Evolutionary conservation across 2,329 filamentous ascomycete genomes (phyloP).

Genomic region (Xylariaceae sp.): DNA sequence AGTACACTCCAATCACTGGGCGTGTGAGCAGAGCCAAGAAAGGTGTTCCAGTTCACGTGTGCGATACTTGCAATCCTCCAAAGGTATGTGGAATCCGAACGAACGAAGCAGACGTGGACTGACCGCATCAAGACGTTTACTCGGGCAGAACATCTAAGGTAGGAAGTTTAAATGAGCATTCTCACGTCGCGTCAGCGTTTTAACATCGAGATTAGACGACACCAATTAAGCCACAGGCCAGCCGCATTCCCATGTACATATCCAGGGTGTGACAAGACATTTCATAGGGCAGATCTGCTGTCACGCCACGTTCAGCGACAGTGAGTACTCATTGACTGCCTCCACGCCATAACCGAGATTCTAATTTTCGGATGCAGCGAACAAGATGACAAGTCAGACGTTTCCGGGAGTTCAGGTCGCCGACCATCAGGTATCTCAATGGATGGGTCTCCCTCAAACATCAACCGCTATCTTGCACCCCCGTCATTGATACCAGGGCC

Average conservation of each 20-base stretch:
- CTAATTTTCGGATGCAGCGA: slow-evolving; percentile 35
- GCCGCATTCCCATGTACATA: slow-evolving; percentile 51
- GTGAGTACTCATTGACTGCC: slow-evolving; percentile 33
- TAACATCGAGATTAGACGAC: slow-evolving; percentile 44
- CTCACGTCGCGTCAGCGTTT: slow-evolving; percentile 16
- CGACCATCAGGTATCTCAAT: slow-evolving; percentile 26
- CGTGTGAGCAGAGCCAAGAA: slow-evolving; percentile 59
- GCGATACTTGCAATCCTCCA: slow-evolving; percentile 49
- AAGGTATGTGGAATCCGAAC: slow-evolving; percentile 40
- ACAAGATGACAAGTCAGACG: slow-evolving; percentile 40
- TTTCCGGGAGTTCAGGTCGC: slow-evolving; percentile 26
- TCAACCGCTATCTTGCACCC: slow-evolving; percentile 8
- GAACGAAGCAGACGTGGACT: slow-evolving; percentile 14
- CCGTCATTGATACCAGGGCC: not conserved
- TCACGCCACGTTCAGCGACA: slow-evolving; percentile 55
- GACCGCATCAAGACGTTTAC: slow-evolving; percentile 53
- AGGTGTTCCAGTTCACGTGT: slow-evolving; percentile 56
- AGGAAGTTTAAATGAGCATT: slow-evolving; percentile 12
- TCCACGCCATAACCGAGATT: slow-evolving; percentile 1
- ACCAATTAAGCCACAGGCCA: slow-evolving; percentile 58
- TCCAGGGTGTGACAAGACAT: slow-evolving; percentile 54
- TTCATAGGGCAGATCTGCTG: slow-evolving; percentile 58
- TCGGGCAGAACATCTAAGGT: slow-evolving; percentile 62
- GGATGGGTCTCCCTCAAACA: slow-evolving; percentile 17
- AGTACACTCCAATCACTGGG: slow-evolving; percentile 55